These are phyloP conservation scores for Mariannaea elegans DNA, from an alignment of 2,329 filamentous ascomycete genomes.

Conservation along the genomic window DNA sequence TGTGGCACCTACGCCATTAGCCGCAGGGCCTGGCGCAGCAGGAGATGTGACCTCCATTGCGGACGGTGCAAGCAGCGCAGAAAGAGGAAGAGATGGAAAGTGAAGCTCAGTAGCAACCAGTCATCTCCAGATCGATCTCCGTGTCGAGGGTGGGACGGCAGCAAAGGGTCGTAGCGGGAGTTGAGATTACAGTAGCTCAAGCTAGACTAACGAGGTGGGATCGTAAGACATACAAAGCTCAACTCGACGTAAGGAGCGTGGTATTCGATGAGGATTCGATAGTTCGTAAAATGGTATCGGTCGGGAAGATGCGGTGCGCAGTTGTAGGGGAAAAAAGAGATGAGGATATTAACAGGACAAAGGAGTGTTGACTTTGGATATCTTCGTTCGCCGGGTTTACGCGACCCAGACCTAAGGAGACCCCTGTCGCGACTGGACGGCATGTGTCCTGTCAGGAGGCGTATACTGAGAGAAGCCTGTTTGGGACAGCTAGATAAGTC, in stretches of 20 bases:
- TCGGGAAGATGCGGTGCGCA: constrained; percentile 23
- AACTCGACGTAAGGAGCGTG: constrained; percentile 34
- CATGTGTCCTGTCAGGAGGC: constrained; percentile 43
- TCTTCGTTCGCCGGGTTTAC: constrained; percentile 37
- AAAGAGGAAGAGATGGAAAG: constrained; percentile 26
- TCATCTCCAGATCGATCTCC: constrained; percentile 41
- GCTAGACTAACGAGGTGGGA: constrained; percentile 19
- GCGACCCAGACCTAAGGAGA: constrained; percentile 38
- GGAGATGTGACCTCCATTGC: constrained; percentile 65
- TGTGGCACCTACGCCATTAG: constrained; percentile 56
- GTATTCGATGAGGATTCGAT: constrained; percentile 17
- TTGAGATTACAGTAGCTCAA: constrained; percentile 21
- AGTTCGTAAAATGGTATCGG: constrained; percentile 22
- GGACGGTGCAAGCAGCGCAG: constrained; percentile 30
- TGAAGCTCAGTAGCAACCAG: constrained; percentile 33
- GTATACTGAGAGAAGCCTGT: constrained; percentile 17
- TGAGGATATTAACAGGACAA: constrained; percentile 30
- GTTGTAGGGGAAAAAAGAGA: constrained; percentile 29
- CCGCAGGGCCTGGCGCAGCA: constrained; percentile 51
- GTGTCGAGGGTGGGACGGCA: constrained; percentile 21
- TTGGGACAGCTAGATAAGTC: constrained; percentile 15
- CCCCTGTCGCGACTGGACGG: constrained; percentile 45
- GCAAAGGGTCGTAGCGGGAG: constrained; percentile 15
- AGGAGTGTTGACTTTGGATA: constrained; percentile 42
- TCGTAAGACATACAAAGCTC: constrained; percentile 27